Base-by-base conservation (phyloP, 169 alveolate genomes). In the Eimeria praecox region DNA sequence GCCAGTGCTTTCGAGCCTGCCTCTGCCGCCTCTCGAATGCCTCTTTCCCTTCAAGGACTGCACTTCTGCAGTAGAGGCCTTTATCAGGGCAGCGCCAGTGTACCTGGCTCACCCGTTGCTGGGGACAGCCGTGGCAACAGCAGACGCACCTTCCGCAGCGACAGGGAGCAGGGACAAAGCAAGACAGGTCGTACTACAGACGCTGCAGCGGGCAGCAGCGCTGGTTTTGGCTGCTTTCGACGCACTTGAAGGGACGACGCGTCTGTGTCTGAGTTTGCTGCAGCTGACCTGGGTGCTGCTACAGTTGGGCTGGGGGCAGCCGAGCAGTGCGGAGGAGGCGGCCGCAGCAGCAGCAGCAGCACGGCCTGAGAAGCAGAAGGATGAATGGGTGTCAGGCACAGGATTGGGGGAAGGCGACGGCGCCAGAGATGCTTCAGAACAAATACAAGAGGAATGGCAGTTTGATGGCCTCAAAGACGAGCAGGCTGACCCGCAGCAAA, bases 401-500 rank as follows among this genome's bases (percentile, higher is more conserved):
- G 96, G 96, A 8, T 56, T 94, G 54, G 96, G 95, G 52, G 95
- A 94, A 42, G 96, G 95, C 12, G 94, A 40, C 4, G 96, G 95
- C 22, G 88, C 56, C 59, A 54, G 62, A 80, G 95, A 94, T 56
- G 85, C 64, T 44, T 69, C 87, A 2, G 96, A 94, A 14, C 87
- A 87, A 56, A 54, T 88, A 9, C 64, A 87, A 42, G 95, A 94
- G 6, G 96, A 94, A 20, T 77, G 92, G 87, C 95, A 86, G 69
- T 71, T 94, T 33, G 96, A 94, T 77, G 94, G 94, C 40, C 95
- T 90, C n/a, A 66, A 71, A 73, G 88, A 90, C 35, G 88, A 90
- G 33, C 66, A 82, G 94, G 56, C 33, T 4, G 83, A 87, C 69
- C 64, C 94, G n/a, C 83, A 64, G 62, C 94, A 87, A n/a, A 87